A percentile compares a stretch with the other conserved stretches of the same genome.
Conservation (phyloP, 1,139 yeast genomes). For the Yamadazyma jaroonii region DNA sequence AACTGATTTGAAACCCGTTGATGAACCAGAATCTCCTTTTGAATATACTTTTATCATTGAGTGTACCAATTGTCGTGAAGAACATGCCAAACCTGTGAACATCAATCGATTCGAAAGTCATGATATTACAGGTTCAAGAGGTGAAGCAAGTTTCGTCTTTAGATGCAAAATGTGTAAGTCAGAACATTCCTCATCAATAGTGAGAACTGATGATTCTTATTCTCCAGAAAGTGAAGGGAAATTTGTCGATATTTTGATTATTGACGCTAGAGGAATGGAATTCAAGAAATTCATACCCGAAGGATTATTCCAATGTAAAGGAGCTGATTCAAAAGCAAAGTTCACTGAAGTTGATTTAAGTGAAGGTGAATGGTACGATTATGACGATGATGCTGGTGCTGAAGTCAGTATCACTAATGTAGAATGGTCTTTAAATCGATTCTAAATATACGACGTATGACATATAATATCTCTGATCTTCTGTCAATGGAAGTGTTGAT, state of each 20-base stretch:
- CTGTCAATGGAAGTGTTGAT: neutral
- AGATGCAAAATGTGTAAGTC: slow-evolving; percentile 66
- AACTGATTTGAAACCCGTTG: slow-evolving; percentile 62
- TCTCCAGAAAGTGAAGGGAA: slow-evolving; percentile 27
- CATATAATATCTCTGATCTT: too few species aligned
- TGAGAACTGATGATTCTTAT: slow-evolving; percentile 29
- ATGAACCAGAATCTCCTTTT: slow-evolving; percentile 58
- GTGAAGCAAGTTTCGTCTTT: slow-evolving; percentile 82
- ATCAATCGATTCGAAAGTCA: slow-evolving; percentile 63
- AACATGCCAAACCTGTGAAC: slow-evolving; percentile 69
- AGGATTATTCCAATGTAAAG: slow-evolving; percentile 64
- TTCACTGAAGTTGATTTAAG: slow-evolving; percentile 68
- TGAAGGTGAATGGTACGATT: slow-evolving; percentile 93
- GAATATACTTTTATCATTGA: slow-evolving; percentile 71
- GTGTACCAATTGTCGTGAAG: slow-evolving; percentile 80
- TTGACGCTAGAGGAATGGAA: slow-evolving; percentile 87
- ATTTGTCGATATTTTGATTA: slow-evolving; percentile 51
- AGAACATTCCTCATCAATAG: slow-evolving; percentile 38
- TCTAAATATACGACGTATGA: slow-evolving; percentile 4
- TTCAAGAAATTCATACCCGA: slow-evolving; percentile 65
- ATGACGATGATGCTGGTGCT: slow-evolving; percentile 77
- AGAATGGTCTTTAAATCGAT: slow-evolving; percentile 42
- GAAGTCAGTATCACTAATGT: slow-evolving; percentile 83
- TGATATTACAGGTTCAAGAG: slow-evolving; percentile 70
- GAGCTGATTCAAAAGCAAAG: slow-evolving; percentile 47